Evolutionary conservation across 805 yeast species (phyloP), one percentile per base, ranked within the genome.

Genomic region (Yamadazyma takamatsuzukensis): DNA sequence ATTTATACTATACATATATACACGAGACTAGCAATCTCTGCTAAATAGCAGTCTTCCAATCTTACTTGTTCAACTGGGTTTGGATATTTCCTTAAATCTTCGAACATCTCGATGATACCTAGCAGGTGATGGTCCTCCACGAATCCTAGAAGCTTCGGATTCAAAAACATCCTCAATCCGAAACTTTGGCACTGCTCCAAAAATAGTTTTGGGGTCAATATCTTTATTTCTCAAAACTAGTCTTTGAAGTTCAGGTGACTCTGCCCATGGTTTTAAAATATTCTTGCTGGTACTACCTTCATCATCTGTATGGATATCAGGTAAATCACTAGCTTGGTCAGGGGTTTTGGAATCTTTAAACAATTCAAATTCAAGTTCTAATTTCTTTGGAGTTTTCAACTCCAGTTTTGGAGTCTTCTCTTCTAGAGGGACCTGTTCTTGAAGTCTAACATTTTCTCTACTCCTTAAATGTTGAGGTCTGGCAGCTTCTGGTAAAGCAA

Each of bases 161-260:
- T 67, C 71, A 49, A 83, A 85, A 3, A 83, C 75, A 41, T 79
- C 86, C 33, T 78, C 85, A 61, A 81, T 76, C 32, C 78, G 73
- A 23, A 83, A 59, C 2, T 78, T 78, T 0, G 83, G 82, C 19
- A 83, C 72, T 5, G 83, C 80, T 0, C 95, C 95, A 59, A 87
- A 85, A 1, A 86, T 72, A 13, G 67, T 52, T 40, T 69, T 76
- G 0, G 93, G 89, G 48, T 86, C 80, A 39, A 80, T 59, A 10
- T 40, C 36, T 25, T 46, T 49, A 34, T 54, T 56, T 28, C 53
- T 52, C 30, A 47, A 39, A 19, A 61, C 44, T 9, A 51, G 40
- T 29, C 42, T 41, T 10, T 55, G 49, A 8, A 66, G 41, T 32
- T 61, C 61, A 0, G 69, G 65, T 0, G 69, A 53, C 27, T 50